A percentile compares a stretch with the other conserved stretches of the same genome.
These are phyloP conservation scores for Penicillium hesseltinei DNA, from an alignment of 2,329 filamentous ascomycete species.

Conservation along the genomic window DNA sequence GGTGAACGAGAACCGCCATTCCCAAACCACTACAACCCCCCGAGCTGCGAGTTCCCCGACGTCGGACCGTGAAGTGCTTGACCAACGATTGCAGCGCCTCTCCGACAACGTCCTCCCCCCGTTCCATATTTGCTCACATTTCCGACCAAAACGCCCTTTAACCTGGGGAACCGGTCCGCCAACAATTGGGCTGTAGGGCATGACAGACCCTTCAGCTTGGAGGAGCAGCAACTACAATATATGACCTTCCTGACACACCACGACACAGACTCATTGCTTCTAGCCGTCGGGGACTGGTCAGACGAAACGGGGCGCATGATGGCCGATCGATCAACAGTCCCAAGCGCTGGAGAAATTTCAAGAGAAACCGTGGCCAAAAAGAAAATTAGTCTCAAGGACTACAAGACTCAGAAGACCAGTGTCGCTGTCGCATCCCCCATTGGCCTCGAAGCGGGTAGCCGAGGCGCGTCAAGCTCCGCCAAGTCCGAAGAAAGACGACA, in stretches of 20 bases:
- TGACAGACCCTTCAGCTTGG: conserved; percentile 53
- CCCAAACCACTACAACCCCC: conserved; percentile 27
- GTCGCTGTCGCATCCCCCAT: conserved; percentile 29
- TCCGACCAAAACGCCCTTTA: conserved; percentile 48
- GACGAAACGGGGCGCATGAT: conserved; percentile 49
- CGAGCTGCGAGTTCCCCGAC: conserved; percentile 22
- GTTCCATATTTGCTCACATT: conserved; percentile 49
- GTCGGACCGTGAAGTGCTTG: conserved; percentile 31
- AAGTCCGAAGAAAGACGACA: conserved; percentile 22
- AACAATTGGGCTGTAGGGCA: conserved; percentile 49
- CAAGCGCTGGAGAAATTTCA: conserved; percentile 43
- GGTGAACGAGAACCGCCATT: conserved; percentile 35
- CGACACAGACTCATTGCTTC: conserved; percentile 52
- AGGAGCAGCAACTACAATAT: conserved; percentile 61
- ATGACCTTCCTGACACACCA: conserved; percentile 61
- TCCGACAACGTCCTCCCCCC: conserved; percentile 44
- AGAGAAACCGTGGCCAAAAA: conserved; percentile 50
- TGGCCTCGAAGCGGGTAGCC: conserved; percentile 20
- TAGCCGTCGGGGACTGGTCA: conserved; percentile 55
- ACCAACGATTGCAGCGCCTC: conserved; percentile 40
- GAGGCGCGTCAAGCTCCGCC: conserved; percentile 16
- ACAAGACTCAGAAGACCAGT: conserved; percentile 56
- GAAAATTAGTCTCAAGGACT: conserved; percentile 61
- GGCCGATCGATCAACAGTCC: conserved; percentile 40
- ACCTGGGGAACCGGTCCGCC: conserved; percentile 41